These are phyloP conservation scores for Botrytis porri DNA, from an alignment of 2,329 filamentous ascomycete genomes.

Conservation along the genomic window DNA sequence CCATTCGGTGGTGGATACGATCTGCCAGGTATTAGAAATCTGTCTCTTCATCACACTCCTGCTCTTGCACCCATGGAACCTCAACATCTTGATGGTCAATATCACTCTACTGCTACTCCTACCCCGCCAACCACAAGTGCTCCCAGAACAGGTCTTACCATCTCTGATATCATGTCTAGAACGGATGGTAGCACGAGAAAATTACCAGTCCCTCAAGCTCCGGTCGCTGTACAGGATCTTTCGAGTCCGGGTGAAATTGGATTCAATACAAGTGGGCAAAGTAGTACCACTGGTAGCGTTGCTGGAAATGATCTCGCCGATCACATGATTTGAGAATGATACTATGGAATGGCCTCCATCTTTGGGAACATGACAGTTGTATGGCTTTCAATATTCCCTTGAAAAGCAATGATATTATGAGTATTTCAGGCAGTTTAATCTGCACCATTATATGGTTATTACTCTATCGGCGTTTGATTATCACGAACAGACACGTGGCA, in stretches of 20 bases:
- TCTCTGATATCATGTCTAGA: slow-evolving; percentile 89
- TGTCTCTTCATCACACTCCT: slow-evolving; percentile 62
- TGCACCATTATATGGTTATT: neutral
- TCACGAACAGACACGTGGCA: neutral
- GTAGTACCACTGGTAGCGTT: slow-evolving; percentile 74
- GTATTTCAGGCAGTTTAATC: neutral
- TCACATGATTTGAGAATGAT: slow-evolving; percentile 40
- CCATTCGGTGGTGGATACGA: slow-evolving; percentile 70
- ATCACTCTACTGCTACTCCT: slow-evolving; percentile 50
- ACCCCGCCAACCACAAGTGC: slow-evolving; percentile 45
- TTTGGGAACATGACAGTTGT: neutral
- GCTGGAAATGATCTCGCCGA: slow-evolving; percentile 68
- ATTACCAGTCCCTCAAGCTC: slow-evolving; percentile 85
- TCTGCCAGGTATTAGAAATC: slow-evolving; percentile 78
- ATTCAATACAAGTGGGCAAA: slow-evolving; percentile 69
- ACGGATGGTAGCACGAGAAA: slow-evolving; percentile 86
- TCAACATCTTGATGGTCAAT: slow-evolving; percentile 37
- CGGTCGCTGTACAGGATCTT: slow-evolving; percentile 82
- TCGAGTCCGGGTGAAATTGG: slow-evolving; percentile 59
- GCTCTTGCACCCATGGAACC: slow-evolving; percentile 68
- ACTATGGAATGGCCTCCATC: neutral
- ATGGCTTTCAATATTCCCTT: neutral
- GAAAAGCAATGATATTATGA: neutral
- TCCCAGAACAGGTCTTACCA: slow-evolving; percentile 67
- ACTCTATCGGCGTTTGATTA: neutral